These are phyloP conservation scores for Aspergillus caelatus DNA, from an alignment of 2,329 filamentous ascomycete genomes.

Conservation along the genomic window DNA sequence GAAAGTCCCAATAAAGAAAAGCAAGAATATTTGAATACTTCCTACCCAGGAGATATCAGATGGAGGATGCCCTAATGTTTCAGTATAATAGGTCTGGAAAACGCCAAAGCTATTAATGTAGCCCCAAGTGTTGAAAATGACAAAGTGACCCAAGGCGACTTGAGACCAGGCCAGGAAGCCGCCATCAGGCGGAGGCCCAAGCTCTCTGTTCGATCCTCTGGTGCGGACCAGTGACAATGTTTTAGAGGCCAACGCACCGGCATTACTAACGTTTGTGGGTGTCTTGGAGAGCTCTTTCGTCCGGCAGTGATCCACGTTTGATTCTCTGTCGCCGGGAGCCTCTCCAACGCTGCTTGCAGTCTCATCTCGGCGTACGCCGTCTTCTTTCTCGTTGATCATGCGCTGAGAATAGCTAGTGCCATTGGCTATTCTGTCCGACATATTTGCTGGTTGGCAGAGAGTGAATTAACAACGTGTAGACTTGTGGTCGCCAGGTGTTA, in stretches of 20 bases:
- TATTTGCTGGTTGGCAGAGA: neutral
- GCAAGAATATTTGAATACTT: constrained; percentile 54
- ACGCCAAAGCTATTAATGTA: constrained; percentile 59
- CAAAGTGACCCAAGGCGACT: constrained; percentile 54
- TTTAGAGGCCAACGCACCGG: constrained; percentile 25
- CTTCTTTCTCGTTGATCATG: constrained; percentile 4
- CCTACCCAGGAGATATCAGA: constrained; percentile 58
- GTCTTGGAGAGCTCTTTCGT: constrained; percentile 24
- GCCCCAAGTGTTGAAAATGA: constrained; percentile 62
- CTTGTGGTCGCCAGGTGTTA: neutral
- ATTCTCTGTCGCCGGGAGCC: constrained; percentile 22
- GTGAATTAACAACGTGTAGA: neutral
- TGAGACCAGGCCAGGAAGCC: constrained; percentile 60
- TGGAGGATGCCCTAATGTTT: constrained; percentile 44
- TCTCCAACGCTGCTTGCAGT: constrained; percentile 15
- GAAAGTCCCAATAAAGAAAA: constrained; percentile 55
- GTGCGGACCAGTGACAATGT: constrained; percentile 43
- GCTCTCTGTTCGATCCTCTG: constrained; percentile 37
- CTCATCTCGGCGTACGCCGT: constrained; percentile 6
- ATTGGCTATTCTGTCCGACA: neutral
- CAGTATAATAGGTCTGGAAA: constrained; percentile 58
- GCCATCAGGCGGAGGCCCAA: constrained; percentile 51
- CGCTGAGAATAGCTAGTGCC: neutral
- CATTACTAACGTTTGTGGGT: constrained; percentile 30
- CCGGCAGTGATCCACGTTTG: constrained; percentile 14